A percentile compares a stretch with the other conserved stretches of the same genome.
Evolutionary conservation across 768 basidiomycete species (phyloP).

Genomic region (Boletus patriciae): DNA sequence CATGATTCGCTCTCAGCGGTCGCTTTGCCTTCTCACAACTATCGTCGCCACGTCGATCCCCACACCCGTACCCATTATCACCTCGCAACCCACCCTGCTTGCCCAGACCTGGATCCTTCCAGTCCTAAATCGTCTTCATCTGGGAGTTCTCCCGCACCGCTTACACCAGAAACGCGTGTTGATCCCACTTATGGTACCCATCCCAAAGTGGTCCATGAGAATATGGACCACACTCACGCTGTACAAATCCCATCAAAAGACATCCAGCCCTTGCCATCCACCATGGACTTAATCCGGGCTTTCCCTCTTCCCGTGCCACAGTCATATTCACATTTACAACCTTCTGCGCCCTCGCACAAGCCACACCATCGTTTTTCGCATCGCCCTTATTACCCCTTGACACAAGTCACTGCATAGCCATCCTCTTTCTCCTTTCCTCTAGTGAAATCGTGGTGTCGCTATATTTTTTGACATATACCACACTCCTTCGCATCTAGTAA

Average conservation of each 20-base stretch:
- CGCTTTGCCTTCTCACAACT: slow-evolving; percentile 25
- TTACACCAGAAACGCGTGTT: slow-evolving; percentile 29
- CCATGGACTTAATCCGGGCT: slow-evolving; percentile 45
- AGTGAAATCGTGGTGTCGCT: slow-evolving; percentile 29
- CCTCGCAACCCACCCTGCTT: slow-evolving; percentile 18
- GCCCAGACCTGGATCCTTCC: slow-evolving; percentile 48
- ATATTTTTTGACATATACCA: slow-evolving; percentile 38
- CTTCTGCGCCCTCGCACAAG: slow-evolving; percentile 23
- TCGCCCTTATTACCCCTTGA: slow-evolving; percentile 17
- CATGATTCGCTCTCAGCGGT: slow-evolving; percentile 37
- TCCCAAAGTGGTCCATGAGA: slow-evolving; percentile 32
- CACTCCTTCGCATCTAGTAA: slow-evolving; percentile 14
- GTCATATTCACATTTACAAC: slow-evolving; percentile 24
- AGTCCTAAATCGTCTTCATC: slow-evolving; percentile 41
- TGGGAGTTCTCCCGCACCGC: slow-evolving; percentile 34
- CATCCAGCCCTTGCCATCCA: slow-evolving; percentile 28
- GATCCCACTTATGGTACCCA: slow-evolving; percentile 20
- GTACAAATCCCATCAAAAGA: slow-evolving; percentile 26
- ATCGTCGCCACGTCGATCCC: slow-evolving; percentile 29
- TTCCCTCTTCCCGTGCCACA: slow-evolving; percentile 48
- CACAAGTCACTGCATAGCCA: slow-evolving; percentile 27
- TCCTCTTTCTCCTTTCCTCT: not conserved
- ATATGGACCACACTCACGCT: slow-evolving; percentile 25
- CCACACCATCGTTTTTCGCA: slow-evolving; percentile 30
- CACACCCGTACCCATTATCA: slow-evolving; percentile 21